These are phyloP conservation scores for Phoenix roebelenii DNA, from an alignment of 176 grass and related monocot species.

Conservation along the genomic window DNA sequence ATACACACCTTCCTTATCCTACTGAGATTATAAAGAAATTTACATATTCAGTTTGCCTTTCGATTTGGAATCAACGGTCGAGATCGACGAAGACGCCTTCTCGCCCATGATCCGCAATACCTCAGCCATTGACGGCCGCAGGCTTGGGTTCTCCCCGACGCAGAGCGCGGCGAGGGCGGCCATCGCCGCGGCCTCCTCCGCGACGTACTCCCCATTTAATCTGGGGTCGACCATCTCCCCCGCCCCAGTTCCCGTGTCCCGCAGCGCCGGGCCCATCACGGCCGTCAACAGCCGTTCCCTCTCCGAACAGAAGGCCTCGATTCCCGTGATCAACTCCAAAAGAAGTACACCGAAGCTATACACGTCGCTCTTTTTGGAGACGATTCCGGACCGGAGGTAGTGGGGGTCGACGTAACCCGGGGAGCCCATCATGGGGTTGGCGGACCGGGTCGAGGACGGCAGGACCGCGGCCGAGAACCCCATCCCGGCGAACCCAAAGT, in stretches of 20 bases:
- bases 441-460: too few species aligned
- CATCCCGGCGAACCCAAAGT: too few species aligned
- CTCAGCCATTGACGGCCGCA: conserved; percentile 67
- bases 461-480: too few species aligned
- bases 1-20: too few species aligned
- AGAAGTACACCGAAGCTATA: conserved; percentile 96
- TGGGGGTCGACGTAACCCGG: conserved; percentile 90
- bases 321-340: conserved; percentile 78
- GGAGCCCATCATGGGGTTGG: conserved; percentile 49
- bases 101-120: conserved; percentile 44
- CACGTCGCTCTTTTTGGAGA: conserved; percentile 94
- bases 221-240: conserved; percentile 33
- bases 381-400: conserved; percentile 76
- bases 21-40: too few species aligned
- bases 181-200: conserved; percentile 31
- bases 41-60: neutral
- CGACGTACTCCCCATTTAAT: conserved; percentile 36
- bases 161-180: conserved; percentile 36
- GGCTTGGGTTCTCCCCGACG: conserved; percentile 46
- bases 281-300: conserved; percentile 53
- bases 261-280: conserved; percentile 38
- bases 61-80: conserved; percentile 24
- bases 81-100: conserved; percentile 29
- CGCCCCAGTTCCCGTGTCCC: neutral
- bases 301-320: conserved; percentile 60